Evolutionary conservation across 768 basidiomycete genomes (phyloP), one percentile per base, ranked within the genome.

Genomic region (Chalciporus sphaerocephalus): DNA sequence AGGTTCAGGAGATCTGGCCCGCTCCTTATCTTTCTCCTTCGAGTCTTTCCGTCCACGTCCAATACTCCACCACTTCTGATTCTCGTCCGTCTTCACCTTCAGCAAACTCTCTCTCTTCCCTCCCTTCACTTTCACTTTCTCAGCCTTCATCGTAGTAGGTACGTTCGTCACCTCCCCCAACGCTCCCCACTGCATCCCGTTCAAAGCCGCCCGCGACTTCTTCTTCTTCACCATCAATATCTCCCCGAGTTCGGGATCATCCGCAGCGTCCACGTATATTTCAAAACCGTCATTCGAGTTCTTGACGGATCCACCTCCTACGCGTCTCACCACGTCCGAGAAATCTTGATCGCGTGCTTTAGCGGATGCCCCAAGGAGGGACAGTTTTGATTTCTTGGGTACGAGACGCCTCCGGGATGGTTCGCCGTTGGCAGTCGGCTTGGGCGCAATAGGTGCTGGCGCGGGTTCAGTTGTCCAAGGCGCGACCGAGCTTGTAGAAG

Each of bases 11-110:
- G 75, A 44, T 48, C 69, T 69, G 21, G 68, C 64, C 41, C 70
- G 68, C 25, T 58, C 50, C 51, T 74, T 74, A 13, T 67, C 72
- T 64, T 78, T 79, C 56, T 82, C 81, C 61, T 87, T 86, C 15
- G 79, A 80, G 45, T 86, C 87, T 58, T 82, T 88, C 54, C 83
- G 67, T 9, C 85, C 85, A 12, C 85, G 69, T 6, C 85, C 81
- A 47, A 91, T 81, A 51, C 77, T 90, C 89, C 87, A 91, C 87
- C 87, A 91, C 62, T 81, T 85, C 57, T 75, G 73, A 55, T 73
- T 78, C 50, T 74, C 71, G 35, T 74, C 74, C 21, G 48, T 60
- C 62, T 74, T 77, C 44, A 69, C 50, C 56, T 71, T 71, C 45
- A 68, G 57, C 47, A 60, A 35, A 16, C 54, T 50, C 39, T 51